A percentile compares a stretch with the other conserved stretches of the same genome.
These are phyloP conservation scores for Pythium phragmitis DNA, from an alignment of 352 stramenopile genomes.

Conservation along the genomic window DNA sequence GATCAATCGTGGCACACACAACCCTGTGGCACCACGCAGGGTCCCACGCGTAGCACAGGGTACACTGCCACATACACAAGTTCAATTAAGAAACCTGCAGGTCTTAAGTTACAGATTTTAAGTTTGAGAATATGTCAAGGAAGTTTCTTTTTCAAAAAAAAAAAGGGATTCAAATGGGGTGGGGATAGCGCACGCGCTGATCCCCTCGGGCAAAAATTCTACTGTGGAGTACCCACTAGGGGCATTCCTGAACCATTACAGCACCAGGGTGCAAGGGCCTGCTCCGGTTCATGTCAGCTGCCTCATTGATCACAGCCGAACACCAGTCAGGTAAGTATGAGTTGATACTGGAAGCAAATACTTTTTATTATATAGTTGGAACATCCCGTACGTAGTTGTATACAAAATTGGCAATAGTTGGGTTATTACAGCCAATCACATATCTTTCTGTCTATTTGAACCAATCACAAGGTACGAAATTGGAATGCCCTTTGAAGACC, in stretches of 20 bases:
- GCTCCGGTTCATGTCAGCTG: slow-evolving; percentile 86
- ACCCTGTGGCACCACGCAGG: too few relatives aligned
- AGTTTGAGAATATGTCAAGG: too few relatives aligned
- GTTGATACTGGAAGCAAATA: slow-evolving; percentile 2
- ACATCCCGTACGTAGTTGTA: background rate
- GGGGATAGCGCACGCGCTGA: slow-evolving; percentile 20
- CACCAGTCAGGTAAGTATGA: slow-evolving; percentile 89
- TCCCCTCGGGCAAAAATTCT: slow-evolving; percentile 27
- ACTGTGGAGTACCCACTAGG: slow-evolving; percentile 28
- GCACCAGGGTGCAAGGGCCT: slow-evolving; percentile 78
- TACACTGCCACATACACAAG: too few relatives aligned
- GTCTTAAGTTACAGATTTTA: too few relatives aligned
- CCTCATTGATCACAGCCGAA: slow-evolving; percentile 78
- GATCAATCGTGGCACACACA: too few relatives aligned
- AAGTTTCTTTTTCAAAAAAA: background rate
- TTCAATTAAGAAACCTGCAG: too few relatives aligned
- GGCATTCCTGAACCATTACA: slow-evolving; percentile 61
- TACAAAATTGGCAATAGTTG: background rate
- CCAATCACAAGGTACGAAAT: background rate
- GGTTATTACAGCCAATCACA: background rate
- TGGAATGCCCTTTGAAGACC: too few relatives aligned
- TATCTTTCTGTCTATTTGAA: background rate
- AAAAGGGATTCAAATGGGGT: background rate
- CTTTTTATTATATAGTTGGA: background rate
- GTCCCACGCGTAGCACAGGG: too few relatives aligned